These are phyloP conservation scores for Inga leiocalycina DNA, from an alignment of 306 rosid species.

Conservation along the genomic window DNA sequence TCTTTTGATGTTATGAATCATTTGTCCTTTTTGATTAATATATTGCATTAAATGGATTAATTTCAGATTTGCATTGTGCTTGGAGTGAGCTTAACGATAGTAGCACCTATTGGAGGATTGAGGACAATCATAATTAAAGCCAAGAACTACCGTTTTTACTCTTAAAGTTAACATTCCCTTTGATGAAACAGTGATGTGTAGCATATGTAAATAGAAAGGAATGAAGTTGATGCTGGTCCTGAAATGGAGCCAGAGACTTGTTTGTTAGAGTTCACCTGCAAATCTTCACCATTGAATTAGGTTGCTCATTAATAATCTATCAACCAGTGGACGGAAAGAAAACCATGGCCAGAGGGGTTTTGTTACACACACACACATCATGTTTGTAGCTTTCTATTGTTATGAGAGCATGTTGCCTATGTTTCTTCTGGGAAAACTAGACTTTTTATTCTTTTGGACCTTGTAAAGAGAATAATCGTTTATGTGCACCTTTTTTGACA, in stretches of 20 bases:
- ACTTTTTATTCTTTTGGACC: background rate
- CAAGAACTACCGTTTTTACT: constrained; percentile 61
- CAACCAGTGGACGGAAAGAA: background rate
- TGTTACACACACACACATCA: background rate
- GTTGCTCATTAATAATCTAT: background rate
- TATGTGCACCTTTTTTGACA: background rate
- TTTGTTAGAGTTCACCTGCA: background rate
- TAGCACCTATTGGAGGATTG: constrained; percentile 82
- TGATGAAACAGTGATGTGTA: background rate
- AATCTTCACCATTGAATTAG: background rate
- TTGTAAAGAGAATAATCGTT: background rate
- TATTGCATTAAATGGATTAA: background rate
- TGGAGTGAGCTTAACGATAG: constrained; percentile 63
- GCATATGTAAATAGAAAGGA: background rate
- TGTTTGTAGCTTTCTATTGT: background rate
- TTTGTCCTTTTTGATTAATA: background rate
- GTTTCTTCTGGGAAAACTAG: background rate
- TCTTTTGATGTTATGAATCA: background rate
- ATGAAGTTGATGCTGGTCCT: background rate
- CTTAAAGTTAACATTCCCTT: constrained; percentile 35
- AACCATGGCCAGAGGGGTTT: background rate
- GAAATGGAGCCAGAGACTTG: background rate
- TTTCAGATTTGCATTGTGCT: constrained; percentile 69
- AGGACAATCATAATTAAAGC: constrained; percentile 63
- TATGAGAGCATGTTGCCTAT: background rate